These are phyloP conservation scores for Sindora glabra DNA, from an alignment of 306 rosid species.

Conservation along the genomic window DNA sequence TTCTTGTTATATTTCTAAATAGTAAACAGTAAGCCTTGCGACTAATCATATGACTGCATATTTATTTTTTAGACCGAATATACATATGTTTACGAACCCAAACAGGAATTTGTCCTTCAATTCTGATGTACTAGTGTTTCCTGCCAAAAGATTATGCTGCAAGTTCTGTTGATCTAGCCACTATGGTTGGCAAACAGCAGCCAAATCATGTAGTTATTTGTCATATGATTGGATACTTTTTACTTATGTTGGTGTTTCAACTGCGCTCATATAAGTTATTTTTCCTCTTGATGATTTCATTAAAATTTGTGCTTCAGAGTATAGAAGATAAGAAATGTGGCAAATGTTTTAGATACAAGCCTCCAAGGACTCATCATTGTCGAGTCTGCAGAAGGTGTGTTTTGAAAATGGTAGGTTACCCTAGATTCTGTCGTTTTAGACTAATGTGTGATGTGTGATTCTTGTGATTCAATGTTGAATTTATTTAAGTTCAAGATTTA, in stretches of 20 bases:
- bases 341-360: constrained; percentile 65
- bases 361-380: constrained; percentile 95
- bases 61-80: too few relatives aligned
- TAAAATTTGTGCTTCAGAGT: constrained; percentile 28
- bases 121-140: neutral
- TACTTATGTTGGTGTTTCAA: too few relatives aligned
- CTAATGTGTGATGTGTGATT: neutral
- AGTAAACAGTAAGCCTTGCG: neutral
- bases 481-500: neutral
- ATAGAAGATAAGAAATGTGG: constrained; percentile 50
- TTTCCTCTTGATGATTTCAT: constrained; percentile 1
- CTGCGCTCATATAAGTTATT: neutral
- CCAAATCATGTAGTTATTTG: neutral
- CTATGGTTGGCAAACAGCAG: neutral
- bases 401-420: constrained; percentile 76
- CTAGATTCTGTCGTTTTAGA: neutral
- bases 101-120: neutral
- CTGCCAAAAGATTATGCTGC: neutral
- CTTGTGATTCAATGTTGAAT: neutral
- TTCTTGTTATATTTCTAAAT: too few relatives aligned
- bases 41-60: neutral
- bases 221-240: too few relatives aligned
- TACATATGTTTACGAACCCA: too few relatives aligned
- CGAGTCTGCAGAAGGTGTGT: constrained; percentile 89
- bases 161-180: neutral